Conservation (phyloP, 305 asterid genomes). For the Fraxinus greggii region DNA sequence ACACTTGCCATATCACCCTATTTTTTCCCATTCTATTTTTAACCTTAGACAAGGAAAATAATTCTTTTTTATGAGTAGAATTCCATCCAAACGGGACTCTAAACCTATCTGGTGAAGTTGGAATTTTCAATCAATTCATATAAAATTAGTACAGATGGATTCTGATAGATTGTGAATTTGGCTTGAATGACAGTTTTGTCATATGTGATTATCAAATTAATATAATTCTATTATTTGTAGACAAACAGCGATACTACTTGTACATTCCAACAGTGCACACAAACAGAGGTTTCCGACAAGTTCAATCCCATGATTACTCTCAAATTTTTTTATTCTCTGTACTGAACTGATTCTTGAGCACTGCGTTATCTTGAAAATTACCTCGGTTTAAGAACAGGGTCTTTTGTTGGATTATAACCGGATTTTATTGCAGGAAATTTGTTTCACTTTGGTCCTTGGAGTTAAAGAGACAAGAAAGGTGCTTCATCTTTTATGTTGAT, state of each 20-base stretch:
- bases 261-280: conserved; percentile 27
- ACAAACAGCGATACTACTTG: not conserved
- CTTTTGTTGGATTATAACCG: conserved; percentile 41
- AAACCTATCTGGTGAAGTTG: not conserved
- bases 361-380: conserved; percentile 23
- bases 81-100: not conserved
- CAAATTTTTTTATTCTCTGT: conserved; percentile 47
- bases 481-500: conserved; percentile 22
- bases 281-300: conserved; percentile 42
- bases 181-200: conserved; percentile 7
- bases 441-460: conserved; percentile 35
- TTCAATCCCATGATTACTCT: conserved; percentile 36
- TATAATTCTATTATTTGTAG: not conserved
- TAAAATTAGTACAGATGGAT: not conserved
- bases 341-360: conserved; percentile 37
- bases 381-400: conserved; percentile 40
- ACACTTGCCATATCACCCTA: too few relatives aligned
- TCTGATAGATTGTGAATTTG: not conserved
- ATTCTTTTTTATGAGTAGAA: too few relatives aligned
- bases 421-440: conserved; percentile 26
- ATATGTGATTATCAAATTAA: not conserved
- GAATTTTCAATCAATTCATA: not conserved
- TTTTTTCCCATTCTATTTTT: too few relatives aligned
- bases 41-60: too few relatives aligned
- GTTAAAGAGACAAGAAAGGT: conserved; percentile 30